phyloP scores from a whole-genome alignment of 805 yeast genomes.

The Yamadazyma scolyti region DNA sequence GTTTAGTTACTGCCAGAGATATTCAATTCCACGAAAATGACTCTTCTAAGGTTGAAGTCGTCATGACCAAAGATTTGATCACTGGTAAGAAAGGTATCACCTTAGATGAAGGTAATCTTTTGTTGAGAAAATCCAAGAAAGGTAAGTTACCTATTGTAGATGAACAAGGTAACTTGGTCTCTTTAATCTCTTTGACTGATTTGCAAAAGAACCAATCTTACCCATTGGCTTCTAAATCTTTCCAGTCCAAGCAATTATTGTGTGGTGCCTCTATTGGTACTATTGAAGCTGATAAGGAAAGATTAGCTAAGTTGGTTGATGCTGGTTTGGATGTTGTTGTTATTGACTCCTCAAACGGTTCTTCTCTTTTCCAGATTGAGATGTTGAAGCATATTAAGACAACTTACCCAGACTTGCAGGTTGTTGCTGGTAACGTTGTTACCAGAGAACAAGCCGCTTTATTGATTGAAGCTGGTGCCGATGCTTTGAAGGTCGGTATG shows the following conservation, averaged over 20 bases:
- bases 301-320: conserved; percentile 78
- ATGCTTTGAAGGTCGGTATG: conserved; percentile 98
- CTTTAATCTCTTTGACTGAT: conserved; percentile 92
- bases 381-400: conserved; percentile 90
- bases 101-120: conserved; percentile 82
- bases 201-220: conserved; percentile 91
- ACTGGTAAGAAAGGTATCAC: conserved; percentile 82
- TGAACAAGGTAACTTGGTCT: conserved; percentile 65
- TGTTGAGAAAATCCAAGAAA: conserved; percentile 89
- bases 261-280: conserved; percentile 99
- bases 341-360: conserved; percentile 95
- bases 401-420: conserved; percentile 74
- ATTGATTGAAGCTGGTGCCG: conserved; percentile 93
- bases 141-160: conserved; percentile 97
- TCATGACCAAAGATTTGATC: conserved; percentile 88
- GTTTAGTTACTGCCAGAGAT: conserved; percentile 96
- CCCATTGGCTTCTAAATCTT: conserved; percentile 94
- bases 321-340: conserved; percentile 98
- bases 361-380: conserved; percentile 90
- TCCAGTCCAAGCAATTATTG: conserved; percentile 87
- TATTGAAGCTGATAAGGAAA: conserved; percentile 78
- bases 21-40: conserved; percentile 88
- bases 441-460: conserved; percentile 98
- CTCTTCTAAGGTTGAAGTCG: conserved; percentile 56
- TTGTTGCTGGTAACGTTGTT: conserved; percentile 97